phyloP scores from a whole-genome alignment of 352 stramenopile species.

The Globisporangium orthogonon region DNA sequence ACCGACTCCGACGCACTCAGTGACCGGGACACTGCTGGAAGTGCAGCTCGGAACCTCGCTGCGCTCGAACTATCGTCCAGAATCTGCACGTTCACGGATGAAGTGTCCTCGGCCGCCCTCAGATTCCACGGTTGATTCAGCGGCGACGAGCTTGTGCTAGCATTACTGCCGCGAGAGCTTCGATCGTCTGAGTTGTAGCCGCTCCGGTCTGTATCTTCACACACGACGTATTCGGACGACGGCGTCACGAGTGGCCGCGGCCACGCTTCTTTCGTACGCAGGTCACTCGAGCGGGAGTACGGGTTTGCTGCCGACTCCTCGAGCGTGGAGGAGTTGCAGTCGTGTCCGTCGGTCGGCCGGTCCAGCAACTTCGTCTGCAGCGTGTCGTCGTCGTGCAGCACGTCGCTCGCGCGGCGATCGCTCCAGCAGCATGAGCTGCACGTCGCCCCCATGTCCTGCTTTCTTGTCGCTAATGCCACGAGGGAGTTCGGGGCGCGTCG shows the following conservation, averaged over 20 bases:
- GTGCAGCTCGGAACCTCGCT: background rate
- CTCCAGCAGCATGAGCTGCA: constrained; percentile 34
- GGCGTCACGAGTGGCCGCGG: constrained; percentile 6
- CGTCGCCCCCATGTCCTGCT: constrained; percentile 23
- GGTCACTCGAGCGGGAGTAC: constrained; percentile 5
- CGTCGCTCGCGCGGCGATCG: constrained; percentile 23
- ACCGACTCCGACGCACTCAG: constrained; percentile 7
- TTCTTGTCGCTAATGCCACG: background rate
- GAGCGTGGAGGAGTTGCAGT: constrained; percentile 8
- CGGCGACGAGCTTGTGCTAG: constrained; percentile 1
- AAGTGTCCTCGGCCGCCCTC: background rate
- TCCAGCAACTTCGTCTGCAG: constrained; percentile 54
- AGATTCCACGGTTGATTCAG: constrained; percentile 3
- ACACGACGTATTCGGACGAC: constrained; percentile 1
- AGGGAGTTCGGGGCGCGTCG: background rate
- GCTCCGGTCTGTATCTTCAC: background rate
- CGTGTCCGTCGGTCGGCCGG: constrained; percentile 3
- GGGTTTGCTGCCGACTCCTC: constrained; percentile 8
- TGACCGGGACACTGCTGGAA: background rate
- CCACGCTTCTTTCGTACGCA: constrained; percentile 9
- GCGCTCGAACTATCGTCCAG: background rate
- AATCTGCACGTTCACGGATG: background rate
- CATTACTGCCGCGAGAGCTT: background rate
- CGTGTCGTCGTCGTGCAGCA: constrained; percentile 25
- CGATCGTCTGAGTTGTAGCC: background rate